Evolutionary conservation across 78 protist genomes (phyloP).

Genomic region (Dictyostelium capitatum): DNA sequence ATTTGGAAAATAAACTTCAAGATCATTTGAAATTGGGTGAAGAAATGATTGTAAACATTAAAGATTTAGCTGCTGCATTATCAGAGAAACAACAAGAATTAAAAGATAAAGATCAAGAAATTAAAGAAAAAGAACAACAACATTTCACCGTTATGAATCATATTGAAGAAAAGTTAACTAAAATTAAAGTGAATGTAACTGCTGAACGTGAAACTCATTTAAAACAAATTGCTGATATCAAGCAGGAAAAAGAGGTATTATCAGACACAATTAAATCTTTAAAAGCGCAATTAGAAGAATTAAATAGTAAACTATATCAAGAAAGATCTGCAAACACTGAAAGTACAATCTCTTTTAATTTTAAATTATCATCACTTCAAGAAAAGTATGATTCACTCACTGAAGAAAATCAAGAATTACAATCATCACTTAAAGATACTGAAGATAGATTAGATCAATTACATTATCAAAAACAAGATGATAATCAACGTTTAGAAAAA

Average conservation of each 20-base stretch:
- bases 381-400: not conserved
- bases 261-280: not conserved
- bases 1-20: conserved; percentile 41
- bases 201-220: conserved; percentile 4
- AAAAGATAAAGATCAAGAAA: not conserved
- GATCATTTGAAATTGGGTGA: conserved; percentile 36
- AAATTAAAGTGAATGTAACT: not conserved
- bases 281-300: conserved; percentile 18
- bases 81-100: not conserved
- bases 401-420: not conserved
- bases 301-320: conserved; percentile 14
- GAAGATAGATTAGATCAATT: not conserved
- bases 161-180: conserved; percentile 42
- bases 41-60: conserved; percentile 37
- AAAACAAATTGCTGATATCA: not conserved
- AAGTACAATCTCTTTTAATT: not conserved
- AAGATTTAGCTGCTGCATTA: conserved; percentile 4
- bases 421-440: not conserved
- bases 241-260: not conserved
- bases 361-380: not conserved
- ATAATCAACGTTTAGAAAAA: not conserved
- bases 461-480: not conserved
- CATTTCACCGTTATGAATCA: conserved; percentile 17
- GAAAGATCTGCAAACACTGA: conserved; percentile 40
- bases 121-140: conserved; percentile 30